Conservation (phyloP, 164 flowering plant species). For the Vitis rotundifolia region DNA sequence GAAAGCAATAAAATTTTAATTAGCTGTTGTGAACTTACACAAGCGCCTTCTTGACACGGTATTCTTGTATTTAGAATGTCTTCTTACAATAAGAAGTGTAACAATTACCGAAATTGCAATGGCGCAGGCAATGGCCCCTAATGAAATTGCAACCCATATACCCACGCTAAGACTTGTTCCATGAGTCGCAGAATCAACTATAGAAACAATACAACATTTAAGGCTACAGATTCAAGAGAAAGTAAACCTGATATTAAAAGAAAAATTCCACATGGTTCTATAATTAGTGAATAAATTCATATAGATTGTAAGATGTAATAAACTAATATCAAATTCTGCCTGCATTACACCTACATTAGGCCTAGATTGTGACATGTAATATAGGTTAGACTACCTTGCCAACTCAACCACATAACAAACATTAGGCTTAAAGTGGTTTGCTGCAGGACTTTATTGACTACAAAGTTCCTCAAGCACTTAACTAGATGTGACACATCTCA, state of each 20-base stretch:
- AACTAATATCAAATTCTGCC: not conserved
- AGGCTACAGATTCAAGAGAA: not conserved
- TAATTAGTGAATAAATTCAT: too few species aligned
- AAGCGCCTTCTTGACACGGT: constrained; percentile 32
- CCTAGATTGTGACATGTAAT: too few species aligned
- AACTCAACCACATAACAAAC: not conserved
- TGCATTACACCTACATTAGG: not conserved
- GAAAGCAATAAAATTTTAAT: not conserved
- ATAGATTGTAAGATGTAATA: not conserved
- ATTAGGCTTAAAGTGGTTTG: too few species aligned
- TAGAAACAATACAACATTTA: constrained; percentile 1
- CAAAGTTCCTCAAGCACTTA: not conserved
- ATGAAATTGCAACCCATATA: constrained; percentile 38
- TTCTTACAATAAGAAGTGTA: constrained; percentile 36
- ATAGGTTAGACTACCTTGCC: not conserved
- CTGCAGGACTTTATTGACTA: too few species aligned
- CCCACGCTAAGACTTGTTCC: constrained; percentile 41
- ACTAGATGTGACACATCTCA: not conserved
- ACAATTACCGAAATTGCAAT: constrained; percentile 29
- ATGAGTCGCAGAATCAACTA: constrained; percentile 26
- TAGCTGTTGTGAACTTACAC: constrained; percentile 33
- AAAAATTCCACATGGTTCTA: too few species aligned
- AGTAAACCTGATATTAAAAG: too few species aligned
- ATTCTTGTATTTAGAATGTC: constrained; percentile 21
- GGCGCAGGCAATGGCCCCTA: constrained; percentile 40